These are phyloP conservation scores for Manihot esculenta DNA, from an alignment of 441 rosid genomes.

Conservation along the genomic window DNA sequence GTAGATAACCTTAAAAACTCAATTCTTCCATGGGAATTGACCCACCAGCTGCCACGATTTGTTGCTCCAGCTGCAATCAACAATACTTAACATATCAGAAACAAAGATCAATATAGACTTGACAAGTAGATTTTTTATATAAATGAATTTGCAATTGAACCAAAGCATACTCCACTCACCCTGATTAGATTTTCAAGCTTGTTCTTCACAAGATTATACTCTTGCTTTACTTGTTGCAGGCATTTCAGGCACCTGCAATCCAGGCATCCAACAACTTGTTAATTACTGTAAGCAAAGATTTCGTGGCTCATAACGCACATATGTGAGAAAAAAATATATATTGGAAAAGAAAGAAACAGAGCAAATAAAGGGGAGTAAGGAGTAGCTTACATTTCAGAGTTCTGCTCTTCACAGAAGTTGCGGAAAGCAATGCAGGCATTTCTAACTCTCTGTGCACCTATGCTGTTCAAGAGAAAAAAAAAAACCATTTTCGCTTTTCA, in stretches of 20 bases:
- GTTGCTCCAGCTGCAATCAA: constrained; percentile 79
- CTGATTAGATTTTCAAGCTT: constrained; percentile 73
- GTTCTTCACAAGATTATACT: constrained; percentile 67
- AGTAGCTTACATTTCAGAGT: constrained; percentile 61
- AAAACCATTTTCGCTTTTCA: constrained; percentile 12
- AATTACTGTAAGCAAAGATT: not conserved
- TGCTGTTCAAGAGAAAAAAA: constrained; percentile 51
- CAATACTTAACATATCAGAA: constrained; percentile 5
- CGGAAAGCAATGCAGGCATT: constrained; percentile 81
- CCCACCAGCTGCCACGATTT: constrained; percentile 88
- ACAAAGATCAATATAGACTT: not conserved
- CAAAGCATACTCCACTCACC: constrained; percentile 36
- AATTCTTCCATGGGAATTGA: constrained; percentile 54
- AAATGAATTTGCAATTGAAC: constrained; percentile 6
- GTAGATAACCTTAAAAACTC: constrained; percentile 34
- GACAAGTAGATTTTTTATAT: not conserved
- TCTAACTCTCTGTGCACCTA: constrained; percentile 87
- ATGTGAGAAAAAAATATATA: not conserved
- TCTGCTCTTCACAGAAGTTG: constrained; percentile 76
- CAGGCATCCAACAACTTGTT: constrained; percentile 12
- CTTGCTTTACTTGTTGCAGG: constrained; percentile 84
- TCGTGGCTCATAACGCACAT: not conserved
- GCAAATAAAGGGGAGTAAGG: not conserved
- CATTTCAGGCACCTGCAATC: constrained; percentile 68
- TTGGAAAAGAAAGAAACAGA: not conserved